Base-by-base conservation (phyloP, 306 rosid genomes). In the Clitoria ternatea region DNA sequence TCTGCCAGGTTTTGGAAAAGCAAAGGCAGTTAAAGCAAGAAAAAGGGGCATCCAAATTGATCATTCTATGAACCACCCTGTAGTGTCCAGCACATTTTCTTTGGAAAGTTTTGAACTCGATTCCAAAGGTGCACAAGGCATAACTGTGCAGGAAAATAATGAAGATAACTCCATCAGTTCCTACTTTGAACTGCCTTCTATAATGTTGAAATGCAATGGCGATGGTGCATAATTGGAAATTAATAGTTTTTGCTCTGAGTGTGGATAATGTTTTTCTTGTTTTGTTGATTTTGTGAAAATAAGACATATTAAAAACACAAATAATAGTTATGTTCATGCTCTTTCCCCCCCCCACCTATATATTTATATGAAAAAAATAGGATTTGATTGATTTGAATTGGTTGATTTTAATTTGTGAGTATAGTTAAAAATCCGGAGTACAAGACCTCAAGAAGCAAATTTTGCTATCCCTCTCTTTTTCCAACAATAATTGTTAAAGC, bases 171-270 rank as follows among this genome's bases (percentile, higher is more conserved):
- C 91, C 10, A n/a, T 8, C 12, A 78, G 77, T 74, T 90, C 83
- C 47, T 89, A 86, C 80, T 93, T 87, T 44, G 98, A 93, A 56
- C 79, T 93, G 23, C 96, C 98, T 10, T 48, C 83, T 80, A 85
- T 80, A 63, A 24, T 87, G 20, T 63, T 90, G 37, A 61, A 84
- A 71, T 74, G 70, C 14, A 73, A 48, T 26, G 76, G 12, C 2
- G 75, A 80, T n/a, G 90, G 75, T 22, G 85, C 83, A 1, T 71
- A 78, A 69, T 77, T 86, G 37, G 37, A 18, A 53, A 22, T 39
- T 54, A 17, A 53, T 54, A 14, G 13, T n/a, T 53, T 52, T 14
- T 52, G 5, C 50, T 22, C 2, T 0, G 5, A 24, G 17, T 37
- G 52, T 52, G 39, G 26, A 37, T 52, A 7, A n/a, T 2, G 50